These are phyloP conservation scores for Salicornia ramosissima DNA, from an alignment of 148 eudicot species.

Conservation along the genomic window DNA sequence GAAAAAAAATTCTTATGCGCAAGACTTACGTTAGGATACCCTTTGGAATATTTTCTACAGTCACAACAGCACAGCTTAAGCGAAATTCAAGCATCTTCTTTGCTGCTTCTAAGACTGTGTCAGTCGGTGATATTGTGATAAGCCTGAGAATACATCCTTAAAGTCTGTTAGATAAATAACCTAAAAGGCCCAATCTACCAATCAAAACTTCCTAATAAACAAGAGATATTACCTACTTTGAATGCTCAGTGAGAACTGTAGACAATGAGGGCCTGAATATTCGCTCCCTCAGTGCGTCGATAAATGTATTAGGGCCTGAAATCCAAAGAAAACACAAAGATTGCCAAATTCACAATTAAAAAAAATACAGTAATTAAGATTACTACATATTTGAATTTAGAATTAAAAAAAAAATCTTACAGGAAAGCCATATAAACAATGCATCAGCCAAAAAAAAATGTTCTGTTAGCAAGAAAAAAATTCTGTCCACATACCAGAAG, in stretches of 20 bases:
- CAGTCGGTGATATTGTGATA: constrained; percentile 78
- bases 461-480: neutral
- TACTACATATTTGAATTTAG: neutral
- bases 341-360: neutral
- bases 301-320: constrained; percentile 73
- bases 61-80: constrained; percentile 68
- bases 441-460: neutral
- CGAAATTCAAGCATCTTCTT: constrained; percentile 77
- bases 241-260: constrained; percentile 76
- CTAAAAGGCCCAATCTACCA: neutral
- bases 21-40: constrained; percentile 82
- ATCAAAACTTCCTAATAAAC: constrained; percentile 3
- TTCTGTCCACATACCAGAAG: constrained; percentile 53
- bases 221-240: constrained; percentile 93
- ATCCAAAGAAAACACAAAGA: constrained; percentile 1
- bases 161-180: constrained; percentile 16
- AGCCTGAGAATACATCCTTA: constrained; percentile 44
- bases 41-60: constrained; percentile 69
- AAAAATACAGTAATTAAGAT: neutral
- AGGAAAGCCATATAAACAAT: neutral
- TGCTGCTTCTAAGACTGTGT: constrained; percentile 71
- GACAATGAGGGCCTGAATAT: constrained; percentile 87
- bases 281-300: constrained; percentile 77
- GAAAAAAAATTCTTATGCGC: neutral
- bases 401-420: neutral